Evolutionary conservation across 1,284 basidiomycete species (phyloP).

Genomic region (Vanrija sp.): DNA sequence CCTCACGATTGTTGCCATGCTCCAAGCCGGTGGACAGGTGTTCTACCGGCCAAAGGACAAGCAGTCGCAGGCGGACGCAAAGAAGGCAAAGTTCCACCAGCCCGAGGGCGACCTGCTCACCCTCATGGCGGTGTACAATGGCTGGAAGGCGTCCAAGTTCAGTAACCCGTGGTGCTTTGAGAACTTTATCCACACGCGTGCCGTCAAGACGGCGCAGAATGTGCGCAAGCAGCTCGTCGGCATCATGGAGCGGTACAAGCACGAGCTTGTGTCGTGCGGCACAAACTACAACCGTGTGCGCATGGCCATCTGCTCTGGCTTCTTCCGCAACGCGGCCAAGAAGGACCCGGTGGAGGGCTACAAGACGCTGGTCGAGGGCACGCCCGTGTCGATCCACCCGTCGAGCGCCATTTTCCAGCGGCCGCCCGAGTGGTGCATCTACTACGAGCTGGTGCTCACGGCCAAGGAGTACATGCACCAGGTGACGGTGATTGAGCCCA

Average conservation of each 20-base stretch:
- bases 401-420: conserved; percentile 96
- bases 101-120: conserved; percentile 97
- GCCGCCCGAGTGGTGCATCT: conserved; percentile 73
- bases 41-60: conserved; percentile 99
- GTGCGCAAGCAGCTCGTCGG: conserved; percentile 91
- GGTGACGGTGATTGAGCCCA: conserved; percentile 90
- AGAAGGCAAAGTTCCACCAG: conserved; percentile 55
- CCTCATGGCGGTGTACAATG: conserved; percentile 93
- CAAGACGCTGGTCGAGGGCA: conserved; percentile 95
- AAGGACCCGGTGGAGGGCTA: conserved; percentile 72
- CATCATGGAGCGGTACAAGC: conserved; percentile 99
- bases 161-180: conserved; percentile 96
- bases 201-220: conserved; percentile 96
- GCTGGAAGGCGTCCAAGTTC: conserved; percentile 93
- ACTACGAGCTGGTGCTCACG: conserved; percentile 70
- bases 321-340: conserved; percentile 93
- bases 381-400: conserved; percentile 96
- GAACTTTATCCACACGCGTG: conserved; percentile 96
- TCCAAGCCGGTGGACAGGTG: conserved; percentile 85
- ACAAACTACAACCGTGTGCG: conserved; percentile 90
- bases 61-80: conserved; percentile 78
- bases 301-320: conserved; percentile 93
- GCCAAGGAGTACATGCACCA: conserved; percentile 93
- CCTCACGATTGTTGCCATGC: conserved; percentile 93
- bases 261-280: conserved; percentile 75